Evolutionary conservation across 73 alveolate genomes (phyloP).

Genomic region (Tetrahymena borealis): DNA sequence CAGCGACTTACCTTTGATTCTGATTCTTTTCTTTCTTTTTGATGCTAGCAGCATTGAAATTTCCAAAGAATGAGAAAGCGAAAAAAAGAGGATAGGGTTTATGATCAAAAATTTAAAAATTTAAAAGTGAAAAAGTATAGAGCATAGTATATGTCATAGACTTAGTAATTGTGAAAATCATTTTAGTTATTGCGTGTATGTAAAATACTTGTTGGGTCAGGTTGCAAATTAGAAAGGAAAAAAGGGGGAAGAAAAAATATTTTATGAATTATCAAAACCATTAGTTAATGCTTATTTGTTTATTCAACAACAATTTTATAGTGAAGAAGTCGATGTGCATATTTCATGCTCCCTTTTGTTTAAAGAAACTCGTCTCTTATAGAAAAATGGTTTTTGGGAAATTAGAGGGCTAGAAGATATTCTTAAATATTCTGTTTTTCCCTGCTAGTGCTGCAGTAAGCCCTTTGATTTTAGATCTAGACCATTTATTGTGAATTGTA

Average conservation of each 20-base stretch:
- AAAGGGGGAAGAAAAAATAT: neutral
- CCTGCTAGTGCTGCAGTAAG: neutral
- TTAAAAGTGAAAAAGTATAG: neutral
- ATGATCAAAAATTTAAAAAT: neutral
- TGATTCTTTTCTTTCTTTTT: neutral
- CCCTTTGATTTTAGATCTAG: neutral
- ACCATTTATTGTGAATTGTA: neutral
- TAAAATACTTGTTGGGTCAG: neutral
- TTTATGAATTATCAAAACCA: neutral
- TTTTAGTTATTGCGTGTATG: neutral
- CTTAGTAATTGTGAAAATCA: neutral
- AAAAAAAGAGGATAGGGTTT: neutral
- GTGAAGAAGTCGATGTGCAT: neutral
- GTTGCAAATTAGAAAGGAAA: neutral
- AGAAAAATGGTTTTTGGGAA: neutral
- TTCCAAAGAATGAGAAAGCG: neutral
- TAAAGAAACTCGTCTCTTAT: neutral
- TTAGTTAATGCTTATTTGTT: neutral
- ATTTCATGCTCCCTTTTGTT: neutral
- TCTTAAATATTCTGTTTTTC: neutral
- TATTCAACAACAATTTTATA: neutral
- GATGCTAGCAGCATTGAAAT: conserved; percentile 3
- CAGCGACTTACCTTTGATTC: neutral
- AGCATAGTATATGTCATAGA: neutral
- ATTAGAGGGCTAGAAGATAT: neutral